Base-by-base conservation (phyloP, 164 flowering plant genomes). In the Dillenia suffruticosa region DNA sequence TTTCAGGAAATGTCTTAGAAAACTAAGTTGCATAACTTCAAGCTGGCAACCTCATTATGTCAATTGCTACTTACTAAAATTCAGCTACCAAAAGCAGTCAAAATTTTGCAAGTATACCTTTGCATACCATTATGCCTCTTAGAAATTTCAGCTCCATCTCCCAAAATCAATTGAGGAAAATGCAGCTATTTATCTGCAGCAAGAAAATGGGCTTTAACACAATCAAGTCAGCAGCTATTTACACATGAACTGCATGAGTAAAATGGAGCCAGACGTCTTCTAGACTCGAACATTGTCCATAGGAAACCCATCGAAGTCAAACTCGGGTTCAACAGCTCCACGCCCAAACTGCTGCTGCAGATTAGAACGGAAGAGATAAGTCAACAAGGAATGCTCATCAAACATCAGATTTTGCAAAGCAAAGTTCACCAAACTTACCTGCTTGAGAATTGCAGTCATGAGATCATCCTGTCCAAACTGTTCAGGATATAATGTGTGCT, bases 381-480 rank as follows among this genome's bases (percentile, higher is more conserved):
- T 22, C 1, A 12, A 5, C 8, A 48, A 40, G 32, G 7, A 51
- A 13, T 57, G 22, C 26, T 52, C 45, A 43, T 46, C 52, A 12
- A 44, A 43, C n/a, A 32, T 16, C 10, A 59, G 10, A 52, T 11
- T 48, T 4, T 14, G 54, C n/a, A 68, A 19, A 14, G 12, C 9
- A 5, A 51, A n/a, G 15, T 16, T 15, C 22, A 43, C 48, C 61
- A 56, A 62, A 32, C 70, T 17, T 14, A 89, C 98, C 92, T 87
- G 97, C 66, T 86, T 87, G 51, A 89, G 81, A 57, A 89, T 71
- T 12, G 80, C 86, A 79, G 82, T 79, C 85, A 87, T 74, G 58
- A 86, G 83, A 70, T 87, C 96, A 51, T 90, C 98, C 63, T 87
- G 95, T 63, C 79, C 81, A 65, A 63, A 83, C 24, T 77, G 82